These are phyloP conservation scores for Hypoxylon rickii DNA, from an alignment of 495 filamentous ascomycete species.

Conservation along the genomic window DNA sequence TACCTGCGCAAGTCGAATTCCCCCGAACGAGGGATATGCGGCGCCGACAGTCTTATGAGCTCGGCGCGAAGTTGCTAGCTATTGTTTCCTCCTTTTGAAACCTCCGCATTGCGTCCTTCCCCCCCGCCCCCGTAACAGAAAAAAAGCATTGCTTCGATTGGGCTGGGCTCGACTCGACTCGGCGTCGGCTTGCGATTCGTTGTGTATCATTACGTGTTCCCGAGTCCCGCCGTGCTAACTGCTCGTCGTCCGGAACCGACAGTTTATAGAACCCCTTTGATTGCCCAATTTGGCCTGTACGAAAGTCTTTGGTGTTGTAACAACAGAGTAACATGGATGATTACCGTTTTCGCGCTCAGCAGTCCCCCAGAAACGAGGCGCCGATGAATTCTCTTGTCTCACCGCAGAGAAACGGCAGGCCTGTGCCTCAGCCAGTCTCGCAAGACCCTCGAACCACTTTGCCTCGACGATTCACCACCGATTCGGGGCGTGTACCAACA, in stretches of 20 bases:
- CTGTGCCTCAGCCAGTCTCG: constrained; percentile 59
- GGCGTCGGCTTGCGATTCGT: constrained; percentile 12
- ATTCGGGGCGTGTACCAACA: constrained; percentile 82
- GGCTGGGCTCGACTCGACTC: constrained; percentile 1
- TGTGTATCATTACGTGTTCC: background rate
- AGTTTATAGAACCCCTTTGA: constrained; percentile 42
- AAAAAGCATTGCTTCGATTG: too few relatives aligned
- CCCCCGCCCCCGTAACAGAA: background rate
- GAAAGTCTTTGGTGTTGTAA: constrained; percentile 49
- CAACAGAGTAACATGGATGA: constrained; percentile 61
- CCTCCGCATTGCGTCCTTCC: background rate
- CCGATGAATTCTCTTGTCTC: constrained; percentile 72
- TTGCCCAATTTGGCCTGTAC: constrained; percentile 52
- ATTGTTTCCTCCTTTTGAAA: constrained; percentile 7
- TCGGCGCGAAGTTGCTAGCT: constrained; percentile 20
- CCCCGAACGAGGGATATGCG: constrained; percentile 24
- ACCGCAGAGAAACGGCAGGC: constrained; percentile 67
- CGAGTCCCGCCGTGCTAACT: constrained; percentile 15
- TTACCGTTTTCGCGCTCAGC: constrained; percentile 77
- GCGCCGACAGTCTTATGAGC: constrained; percentile 13
- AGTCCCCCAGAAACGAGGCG: constrained; percentile 71
- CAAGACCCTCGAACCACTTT: constrained; percentile 72
- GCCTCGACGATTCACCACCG: constrained; percentile 92
- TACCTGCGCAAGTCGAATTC: constrained; percentile 28
- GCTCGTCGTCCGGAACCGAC: constrained; percentile 1